These are phyloP conservation scores for Zygnema circumcarinatum DNA, from an alignment of 139 green algal species.

Conservation along the genomic window DNA sequence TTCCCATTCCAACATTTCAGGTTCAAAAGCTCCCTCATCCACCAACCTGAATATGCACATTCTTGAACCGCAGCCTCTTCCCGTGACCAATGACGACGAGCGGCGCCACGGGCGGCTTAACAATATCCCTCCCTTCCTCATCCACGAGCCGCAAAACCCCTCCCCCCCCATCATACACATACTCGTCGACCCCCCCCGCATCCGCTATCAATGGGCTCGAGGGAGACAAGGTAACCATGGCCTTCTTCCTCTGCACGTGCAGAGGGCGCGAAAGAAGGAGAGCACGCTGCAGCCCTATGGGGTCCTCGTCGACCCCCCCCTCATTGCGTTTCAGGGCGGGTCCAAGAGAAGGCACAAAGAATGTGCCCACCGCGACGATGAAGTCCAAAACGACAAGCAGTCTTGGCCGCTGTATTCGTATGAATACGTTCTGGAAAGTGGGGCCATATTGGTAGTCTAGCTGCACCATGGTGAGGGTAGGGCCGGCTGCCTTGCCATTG, in stretches of 20 bases:
- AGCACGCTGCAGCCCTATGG: not conserved
- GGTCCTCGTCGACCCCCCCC: not conserved
- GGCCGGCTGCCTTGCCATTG: not conserved
- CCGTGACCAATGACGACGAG: conserved; percentile 68
- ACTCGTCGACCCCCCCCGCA: conserved; percentile 59
- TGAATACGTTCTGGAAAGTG: conserved; percentile 44
- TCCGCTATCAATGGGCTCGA: conserved; percentile 84
- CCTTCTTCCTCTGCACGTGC: not conserved
- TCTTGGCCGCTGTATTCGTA: conserved; percentile 84
- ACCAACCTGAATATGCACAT: conserved; percentile 78
- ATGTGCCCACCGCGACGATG: conserved; percentile 71
- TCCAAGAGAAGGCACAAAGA: conserved; percentile 48
- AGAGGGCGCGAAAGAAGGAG: not conserved
- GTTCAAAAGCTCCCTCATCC: no score
- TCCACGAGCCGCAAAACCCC: not conserved
- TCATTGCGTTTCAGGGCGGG: not conserved
- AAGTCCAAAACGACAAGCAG: conserved; percentile 86
- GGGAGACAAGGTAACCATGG: conserved; percentile 70
- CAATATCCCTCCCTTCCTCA: conserved; percentile 2
- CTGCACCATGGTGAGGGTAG: conserved; percentile 44
- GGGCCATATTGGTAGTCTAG: conserved; percentile 19
- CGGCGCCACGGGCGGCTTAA: not conserved
- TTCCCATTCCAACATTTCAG: no score
- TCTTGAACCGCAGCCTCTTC: conserved; percentile 77
- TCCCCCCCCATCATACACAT: conserved; percentile 64